phyloP scores from a whole-genome alignment of 768 basidiomycete species.

The Kwoniella heveanensis region DNA sequence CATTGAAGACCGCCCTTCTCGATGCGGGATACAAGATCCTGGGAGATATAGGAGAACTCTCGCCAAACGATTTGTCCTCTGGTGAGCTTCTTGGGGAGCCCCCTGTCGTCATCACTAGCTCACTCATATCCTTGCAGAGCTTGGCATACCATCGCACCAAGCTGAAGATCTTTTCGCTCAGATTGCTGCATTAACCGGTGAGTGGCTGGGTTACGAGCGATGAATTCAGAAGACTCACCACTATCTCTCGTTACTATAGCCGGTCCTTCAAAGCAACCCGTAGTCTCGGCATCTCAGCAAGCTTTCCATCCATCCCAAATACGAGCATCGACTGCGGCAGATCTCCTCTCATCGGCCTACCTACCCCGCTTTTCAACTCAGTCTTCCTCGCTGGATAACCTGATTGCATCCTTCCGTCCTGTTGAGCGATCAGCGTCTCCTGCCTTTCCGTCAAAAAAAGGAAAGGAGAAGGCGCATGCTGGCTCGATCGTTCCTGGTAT shows the following conservation, averaged over 20 bases:
- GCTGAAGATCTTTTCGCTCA: constrained; percentile 45
- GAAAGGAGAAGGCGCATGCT: constrained; percentile 19
- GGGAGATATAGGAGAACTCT: constrained; percentile 28
- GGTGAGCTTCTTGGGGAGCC: constrained; percentile 30
- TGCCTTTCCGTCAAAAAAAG: constrained; percentile 4
- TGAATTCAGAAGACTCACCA: too few relatives aligned
- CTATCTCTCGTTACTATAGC: too few relatives aligned
- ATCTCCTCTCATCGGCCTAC: constrained; percentile 19
- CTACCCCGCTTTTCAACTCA: constrained; percentile 37
- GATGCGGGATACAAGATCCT: constrained; percentile 44
- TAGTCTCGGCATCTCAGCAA: background rate
- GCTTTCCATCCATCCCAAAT: constrained; percentile 15
- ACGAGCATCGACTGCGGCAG: constrained; percentile 32
- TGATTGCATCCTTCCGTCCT: constrained; percentile 26
- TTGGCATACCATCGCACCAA: constrained; percentile 28
- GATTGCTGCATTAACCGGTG: constrained; percentile 29
- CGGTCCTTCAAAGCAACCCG: constrained; percentile 1
- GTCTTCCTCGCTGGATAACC: constrained; percentile 38
- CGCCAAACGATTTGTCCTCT: constrained; percentile 32
- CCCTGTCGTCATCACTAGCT: background rate
- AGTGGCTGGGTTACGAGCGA: too few relatives aligned
- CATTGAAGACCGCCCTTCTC: constrained; percentile 34
- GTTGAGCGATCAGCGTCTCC: background rate
- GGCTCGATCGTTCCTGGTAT: constrained; percentile 45
- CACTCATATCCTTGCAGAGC: constrained; percentile 28